These are phyloP conservation scores for Pugionium dolabratum DNA, from an alignment of 345 rosid species.

Conservation along the genomic window DNA sequence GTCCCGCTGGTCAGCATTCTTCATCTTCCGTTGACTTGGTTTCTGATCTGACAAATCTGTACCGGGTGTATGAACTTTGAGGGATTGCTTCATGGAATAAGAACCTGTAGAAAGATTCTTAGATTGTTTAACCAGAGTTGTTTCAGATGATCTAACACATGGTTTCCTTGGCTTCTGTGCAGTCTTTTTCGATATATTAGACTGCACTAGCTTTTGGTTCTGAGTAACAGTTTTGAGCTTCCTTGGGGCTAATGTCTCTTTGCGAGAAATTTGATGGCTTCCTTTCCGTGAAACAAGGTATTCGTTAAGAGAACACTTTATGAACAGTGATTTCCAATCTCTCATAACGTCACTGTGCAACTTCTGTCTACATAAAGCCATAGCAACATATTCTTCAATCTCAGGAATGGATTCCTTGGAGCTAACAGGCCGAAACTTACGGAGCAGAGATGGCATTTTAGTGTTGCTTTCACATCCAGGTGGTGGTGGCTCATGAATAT, in stretches of 20 bases:
- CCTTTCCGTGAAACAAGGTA: constrained; percentile 49
- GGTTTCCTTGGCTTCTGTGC: constrained; percentile 48
- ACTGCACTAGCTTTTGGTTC: constrained; percentile 32
- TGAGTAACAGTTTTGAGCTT: constrained; percentile 44
- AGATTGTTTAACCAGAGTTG: constrained; percentile 34
- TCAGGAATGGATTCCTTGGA: constrained; percentile 45
- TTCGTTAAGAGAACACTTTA: constrained; percentile 46
- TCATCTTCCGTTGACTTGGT: constrained; percentile 42
- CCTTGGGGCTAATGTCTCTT: constrained; percentile 51
- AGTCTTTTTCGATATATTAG: constrained; percentile 34
- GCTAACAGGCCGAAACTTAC: constrained; percentile 49
- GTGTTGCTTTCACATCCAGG: constrained; percentile 63
- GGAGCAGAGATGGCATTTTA: constrained; percentile 40
- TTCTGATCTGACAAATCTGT: constrained; percentile 41
- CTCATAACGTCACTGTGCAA: constrained; percentile 66
- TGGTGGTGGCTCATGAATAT: constrained; percentile 59
- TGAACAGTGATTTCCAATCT: constrained; percentile 59
- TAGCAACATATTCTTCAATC: constrained; percentile 60
- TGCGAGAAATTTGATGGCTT: constrained; percentile 55
- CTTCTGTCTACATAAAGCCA: constrained; percentile 78
- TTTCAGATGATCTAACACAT: constrained; percentile 41
- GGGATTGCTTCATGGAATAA: constrained; percentile 39
- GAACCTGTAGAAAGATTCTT: constrained; percentile 41
- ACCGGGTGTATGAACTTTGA: constrained; percentile 32
- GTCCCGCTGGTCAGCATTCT: constrained; percentile 30